Evolutionary conservation across 768 basidiomycete genomes (phyloP).

Genomic region (Hemileccinum rubropunctum): DNA sequence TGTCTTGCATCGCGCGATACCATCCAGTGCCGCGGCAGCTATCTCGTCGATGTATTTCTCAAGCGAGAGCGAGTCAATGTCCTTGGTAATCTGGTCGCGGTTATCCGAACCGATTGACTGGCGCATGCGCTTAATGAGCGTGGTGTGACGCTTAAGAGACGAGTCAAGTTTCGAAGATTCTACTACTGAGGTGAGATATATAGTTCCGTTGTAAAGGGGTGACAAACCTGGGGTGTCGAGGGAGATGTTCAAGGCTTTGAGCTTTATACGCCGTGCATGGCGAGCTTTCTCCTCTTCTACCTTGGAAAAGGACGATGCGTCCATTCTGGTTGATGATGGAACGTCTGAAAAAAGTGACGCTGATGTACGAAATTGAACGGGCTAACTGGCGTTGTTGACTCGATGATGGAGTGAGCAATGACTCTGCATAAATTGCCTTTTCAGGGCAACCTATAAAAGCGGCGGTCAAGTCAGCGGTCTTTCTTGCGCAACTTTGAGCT

Average conservation of each 20-base stretch:
- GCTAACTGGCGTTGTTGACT: conserved; percentile 2
- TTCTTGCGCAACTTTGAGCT: no score
- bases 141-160: conserved; percentile 93
- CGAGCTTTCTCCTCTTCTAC: conserved; percentile 52
- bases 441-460: not conserved
- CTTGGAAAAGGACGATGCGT: conserved; percentile 30
- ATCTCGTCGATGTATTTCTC: conserved; percentile 98
- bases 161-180: conserved; percentile 84
- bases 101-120: conserved; percentile 83
- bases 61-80: conserved; percentile 83
- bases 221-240: conserved; percentile 47
- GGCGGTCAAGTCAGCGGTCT: no score
- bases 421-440: conserved; percentile 13
- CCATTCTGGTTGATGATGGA: conserved; percentile 18
- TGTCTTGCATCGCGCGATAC: conserved; percentile 81
- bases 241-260: conserved; percentile 57
- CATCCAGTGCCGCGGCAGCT: conserved; percentile 82
- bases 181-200: conserved; percentile 27
- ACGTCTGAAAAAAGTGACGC: not conserved
- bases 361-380: conserved; percentile 2
- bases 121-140: conserved; percentile 89
- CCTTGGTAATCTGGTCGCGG: conserved; percentile 85
- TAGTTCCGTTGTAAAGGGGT: not conserved
- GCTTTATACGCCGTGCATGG: conserved; percentile 51
- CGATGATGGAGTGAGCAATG: not conserved